These are phyloP conservation scores for Pelagophyceae sp. DNA, from an alignment of 352 stramenopile species.

Conservation along the genomic window DNA sequence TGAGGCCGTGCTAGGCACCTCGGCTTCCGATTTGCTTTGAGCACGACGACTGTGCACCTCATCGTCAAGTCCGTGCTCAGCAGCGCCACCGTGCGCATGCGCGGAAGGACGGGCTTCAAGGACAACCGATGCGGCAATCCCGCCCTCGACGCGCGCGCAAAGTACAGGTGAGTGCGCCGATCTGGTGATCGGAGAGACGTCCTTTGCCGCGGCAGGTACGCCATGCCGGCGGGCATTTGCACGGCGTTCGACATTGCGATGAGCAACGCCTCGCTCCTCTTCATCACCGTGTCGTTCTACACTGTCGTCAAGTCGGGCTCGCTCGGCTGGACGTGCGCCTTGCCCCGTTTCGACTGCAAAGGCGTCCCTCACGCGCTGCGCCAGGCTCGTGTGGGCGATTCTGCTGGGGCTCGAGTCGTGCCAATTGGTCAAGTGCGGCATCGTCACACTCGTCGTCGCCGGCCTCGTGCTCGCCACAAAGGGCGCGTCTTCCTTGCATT, in stretches of 20 bases:
- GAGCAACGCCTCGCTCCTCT: conserved; percentile 67
- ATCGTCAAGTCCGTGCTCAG: neutral
- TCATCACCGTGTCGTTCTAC: conserved; percentile 72
- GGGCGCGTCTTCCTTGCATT: no score
- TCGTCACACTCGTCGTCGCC: conserved; percentile 58
- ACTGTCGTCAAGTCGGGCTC: conserved; percentile 64
- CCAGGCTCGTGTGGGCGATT: conserved; percentile 65
- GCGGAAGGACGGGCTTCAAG: neutral
- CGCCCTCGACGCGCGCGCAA: neutral
- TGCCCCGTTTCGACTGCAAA: no score
- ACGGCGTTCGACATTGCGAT: conserved; percentile 69
- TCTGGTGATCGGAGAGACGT: no score
- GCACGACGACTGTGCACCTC: neutral
- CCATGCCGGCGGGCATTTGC: conserved; percentile 61
- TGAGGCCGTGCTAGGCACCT: no score
- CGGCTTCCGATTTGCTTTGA: neutral
- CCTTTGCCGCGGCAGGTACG: no score
- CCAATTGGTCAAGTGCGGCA: conserved; percentile 32
- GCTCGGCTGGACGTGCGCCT: conserved; percentile 73
- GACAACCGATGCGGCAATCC: neutral
- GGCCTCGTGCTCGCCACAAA: conserved; percentile 62
- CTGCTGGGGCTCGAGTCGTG: conserved; percentile 57
- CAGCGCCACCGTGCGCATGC: neutral
- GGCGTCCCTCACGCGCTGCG: no score
- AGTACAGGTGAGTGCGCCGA: no score